A percentile compares a stretch with the other conserved stretches of the same genome.
phyloP scores from a whole-genome alignment of 805 yeast species.

The Pichia nanzhaoensis region DNA sequence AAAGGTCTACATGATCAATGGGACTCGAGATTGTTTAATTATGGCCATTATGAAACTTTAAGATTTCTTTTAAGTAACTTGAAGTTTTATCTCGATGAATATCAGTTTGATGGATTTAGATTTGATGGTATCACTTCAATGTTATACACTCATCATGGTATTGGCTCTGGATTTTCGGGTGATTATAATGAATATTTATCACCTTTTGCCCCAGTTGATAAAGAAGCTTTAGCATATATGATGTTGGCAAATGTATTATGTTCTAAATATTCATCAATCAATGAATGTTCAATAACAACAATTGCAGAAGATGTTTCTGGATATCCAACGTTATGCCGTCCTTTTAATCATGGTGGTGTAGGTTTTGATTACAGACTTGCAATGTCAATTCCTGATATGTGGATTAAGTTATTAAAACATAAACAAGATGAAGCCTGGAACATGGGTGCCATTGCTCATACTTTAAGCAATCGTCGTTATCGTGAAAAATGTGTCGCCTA shows the following conservation, averaged over 20 bases:
- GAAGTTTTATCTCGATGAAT: slow-evolving; percentile 76
- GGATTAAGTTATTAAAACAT: slow-evolving; percentile 92
- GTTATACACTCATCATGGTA: slow-evolving; percentile 89
- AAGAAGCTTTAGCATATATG: slow-evolving; percentile 78
- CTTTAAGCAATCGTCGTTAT: slow-evolving; percentile 82
- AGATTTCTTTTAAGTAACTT: slow-evolving; percentile 80
- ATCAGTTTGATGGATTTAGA: slow-evolving; percentile 88
- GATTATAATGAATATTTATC: slow-evolving; percentile 88
- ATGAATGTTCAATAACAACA: slow-evolving; percentile 41
- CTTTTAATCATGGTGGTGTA: slow-evolving; percentile 71
- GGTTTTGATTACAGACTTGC: slow-evolving; percentile 92
- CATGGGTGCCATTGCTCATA: slow-evolving; percentile 67
- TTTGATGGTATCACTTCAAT: slow-evolving; percentile 96
- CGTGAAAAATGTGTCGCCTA: slow-evolving; percentile 86
- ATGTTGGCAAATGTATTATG: slow-evolving; percentile 87
- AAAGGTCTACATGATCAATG: slow-evolving; percentile 87
- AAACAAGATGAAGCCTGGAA: slow-evolving; percentile 87
- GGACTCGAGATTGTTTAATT: slow-evolving; percentile 95
- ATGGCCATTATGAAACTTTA: slow-evolving; percentile 85
- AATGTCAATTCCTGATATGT: slow-evolving; percentile 98
- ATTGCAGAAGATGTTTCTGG: slow-evolving; percentile 98
- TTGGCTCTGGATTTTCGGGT: slow-evolving; percentile 84
- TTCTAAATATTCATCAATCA: slow-evolving; percentile 37
- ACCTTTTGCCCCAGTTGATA: slow-evolving; percentile 67
- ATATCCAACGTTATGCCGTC: slow-evolving; percentile 88